Evolutionary conservation across 371 early-diverging fungal species (phyloP), one percentile per base, ranked within the genome.

Genomic region (Circinella umbellata): DNA sequence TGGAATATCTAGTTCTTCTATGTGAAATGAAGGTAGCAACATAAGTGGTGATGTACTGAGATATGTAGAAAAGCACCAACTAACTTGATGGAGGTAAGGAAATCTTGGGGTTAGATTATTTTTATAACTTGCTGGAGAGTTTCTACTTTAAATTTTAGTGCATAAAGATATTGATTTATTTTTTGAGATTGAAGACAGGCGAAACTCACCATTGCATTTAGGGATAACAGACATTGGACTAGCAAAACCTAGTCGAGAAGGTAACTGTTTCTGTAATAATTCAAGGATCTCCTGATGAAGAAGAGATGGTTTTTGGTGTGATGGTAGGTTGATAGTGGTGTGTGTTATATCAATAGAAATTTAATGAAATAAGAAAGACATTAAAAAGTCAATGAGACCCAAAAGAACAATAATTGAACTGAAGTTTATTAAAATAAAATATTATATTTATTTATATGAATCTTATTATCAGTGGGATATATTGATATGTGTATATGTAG

Each of bases 61-160:
- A 79, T 64, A 39, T 77, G 74, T 0, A 76, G 73, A 51, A 76
- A 68, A 18, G 67, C 66, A 42, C 69, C 69, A 4, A 53, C n/a
- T 3, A 73, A 61, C 18, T 73, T 70, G 47, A 69, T 53, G 34
- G 60, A 57, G 15, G 67, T 64, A 1, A 69, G 20, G 38, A 17
- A 76, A 60, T 77, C 77, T 63, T 71, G 55, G 34, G 53, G 68
- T 10, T 38, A 34, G 34, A 75, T 20, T 67, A 77, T 27, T 35
- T 53, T 36, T 27, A 69, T 67, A 11, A 75, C 69, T 36, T 64
- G 57, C 48, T 67, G 46, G 0, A 76, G n/a, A 4, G 70, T 69
- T 18, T 76, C 76, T 77, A 74, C 74, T 49, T 73, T 73, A 73
- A 79, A 79, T 18, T 70, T 62, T 1, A 34, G 69, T 8, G 68